phyloP scores from a whole-genome alignment of 768 basidiomycete genomes.

The Mycena haematopus region DNA sequence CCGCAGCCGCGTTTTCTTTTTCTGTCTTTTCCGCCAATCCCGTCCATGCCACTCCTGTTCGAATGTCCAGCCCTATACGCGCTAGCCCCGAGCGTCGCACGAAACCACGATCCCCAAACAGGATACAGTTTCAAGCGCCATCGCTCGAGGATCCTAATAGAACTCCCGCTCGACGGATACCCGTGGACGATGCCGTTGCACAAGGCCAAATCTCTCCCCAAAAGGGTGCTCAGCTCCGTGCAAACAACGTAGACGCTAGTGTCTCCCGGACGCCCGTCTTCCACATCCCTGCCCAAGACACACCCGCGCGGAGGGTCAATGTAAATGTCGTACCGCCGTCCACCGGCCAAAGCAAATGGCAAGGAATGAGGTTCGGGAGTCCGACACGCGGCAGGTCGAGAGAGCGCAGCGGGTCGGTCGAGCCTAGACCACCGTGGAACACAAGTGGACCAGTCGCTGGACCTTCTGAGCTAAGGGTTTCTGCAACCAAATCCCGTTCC shows the following conservation, averaged over 20 bases:
- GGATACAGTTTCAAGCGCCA: conserved; percentile 36
- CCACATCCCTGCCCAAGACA: conserved; percentile 41
- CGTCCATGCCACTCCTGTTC: conserved; percentile 6
- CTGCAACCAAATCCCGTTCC: conserved; percentile 14
- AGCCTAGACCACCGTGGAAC: conserved; percentile 38
- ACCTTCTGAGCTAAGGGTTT: conserved; percentile 13
- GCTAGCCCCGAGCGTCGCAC: conserved; percentile 23
- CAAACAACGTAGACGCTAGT: conserved; percentile 32
- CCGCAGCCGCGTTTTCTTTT: conserved; percentile 17
- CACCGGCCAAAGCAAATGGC: conserved; percentile 39
- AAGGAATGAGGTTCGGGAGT: conserved; percentile 36
- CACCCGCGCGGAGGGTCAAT: conserved; percentile 52
- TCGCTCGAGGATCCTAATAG: conserved; percentile 45
- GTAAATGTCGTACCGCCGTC: conserved; percentile 45
- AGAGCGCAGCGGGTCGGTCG: conserved; percentile 44
- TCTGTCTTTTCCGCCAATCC: conserved; percentile 20
- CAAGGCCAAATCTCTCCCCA: conserved; percentile 57
- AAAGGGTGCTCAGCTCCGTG: conserved; percentile 47
- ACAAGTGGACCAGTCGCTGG: conserved; percentile 12
- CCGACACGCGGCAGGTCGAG: conserved; percentile 34
- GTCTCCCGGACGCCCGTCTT: conserved; percentile 36
- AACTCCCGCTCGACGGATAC: conserved; percentile 72
- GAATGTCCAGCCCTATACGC: conserved; percentile 28
- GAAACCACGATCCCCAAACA: conserved; percentile 41
- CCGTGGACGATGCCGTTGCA: conserved; percentile 56